Percentiles rank a stretch among this genome's conserved stretches.
Conservation (phyloP, 805 yeast species). For the Pichia heedii region DNA sequence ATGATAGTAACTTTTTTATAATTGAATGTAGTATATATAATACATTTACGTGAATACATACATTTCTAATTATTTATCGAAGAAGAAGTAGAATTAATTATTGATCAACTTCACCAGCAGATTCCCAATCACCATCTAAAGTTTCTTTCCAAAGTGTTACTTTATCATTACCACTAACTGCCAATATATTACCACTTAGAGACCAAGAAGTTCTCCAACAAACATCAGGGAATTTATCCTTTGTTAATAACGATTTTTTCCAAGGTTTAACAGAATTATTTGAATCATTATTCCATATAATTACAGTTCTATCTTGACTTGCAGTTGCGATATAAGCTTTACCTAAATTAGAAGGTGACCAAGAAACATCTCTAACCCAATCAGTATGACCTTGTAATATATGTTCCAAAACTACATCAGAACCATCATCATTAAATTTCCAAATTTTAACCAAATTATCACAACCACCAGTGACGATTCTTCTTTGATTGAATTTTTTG, state of each 20-base stretch:
- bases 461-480: constrained; percentile 91
- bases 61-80: no score
- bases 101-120: constrained; percentile 94
- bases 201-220: constrained; percentile 99
- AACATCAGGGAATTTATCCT: constrained; percentile 88
- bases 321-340: constrained; percentile 92
- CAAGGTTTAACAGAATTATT: constrained; percentile 31
- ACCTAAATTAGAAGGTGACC: constrained; percentile 89
- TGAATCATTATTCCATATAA: constrained; percentile 76
- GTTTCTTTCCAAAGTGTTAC: constrained; percentile 96
- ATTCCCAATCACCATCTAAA: constrained; percentile 88
- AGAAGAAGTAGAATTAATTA: constrained; percentile 24
- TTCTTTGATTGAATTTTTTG: constrained; percentile 36
- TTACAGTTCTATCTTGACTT: constrained; percentile 90
- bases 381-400: constrained; percentile 85
- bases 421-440: constrained; percentile 51
- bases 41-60: no score
- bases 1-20: not conserved
- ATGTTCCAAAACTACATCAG: constrained; percentile 63
- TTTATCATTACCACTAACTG: constrained; percentile 93
- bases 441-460: constrained; percentile 91
- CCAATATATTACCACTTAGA: constrained; percentile 87
- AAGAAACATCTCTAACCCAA: constrained; percentile 98
- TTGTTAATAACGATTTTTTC: constrained; percentile 69
- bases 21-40: no score